These are phyloP conservation scores for Xerophyta viscosa DNA, from an alignment of 106 monocot species.

Conservation along the genomic window DNA sequence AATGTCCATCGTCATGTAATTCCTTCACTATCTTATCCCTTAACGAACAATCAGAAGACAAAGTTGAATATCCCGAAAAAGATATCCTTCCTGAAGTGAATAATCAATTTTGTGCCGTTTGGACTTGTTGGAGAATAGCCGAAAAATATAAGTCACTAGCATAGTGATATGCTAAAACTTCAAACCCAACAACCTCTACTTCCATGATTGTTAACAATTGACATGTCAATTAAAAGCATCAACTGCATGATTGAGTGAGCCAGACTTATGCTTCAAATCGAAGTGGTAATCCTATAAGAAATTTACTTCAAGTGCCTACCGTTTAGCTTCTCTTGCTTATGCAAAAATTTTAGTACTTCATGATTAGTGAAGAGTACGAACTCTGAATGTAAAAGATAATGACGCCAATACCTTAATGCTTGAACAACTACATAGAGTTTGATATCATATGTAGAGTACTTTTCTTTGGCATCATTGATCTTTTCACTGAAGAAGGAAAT, in stretches of 20 bases:
- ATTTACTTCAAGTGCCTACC: not conserved
- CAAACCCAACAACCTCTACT: too few relatives aligned
- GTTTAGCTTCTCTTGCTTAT: not conserved
- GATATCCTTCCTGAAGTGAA: too few relatives aligned
- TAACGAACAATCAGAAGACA: too few relatives aligned
- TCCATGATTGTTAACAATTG: too few relatives aligned
- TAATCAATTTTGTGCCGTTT: too few relatives aligned
- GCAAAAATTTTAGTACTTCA: conserved; percentile 2
- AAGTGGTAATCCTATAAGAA: not conserved
- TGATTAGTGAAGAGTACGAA: conserved; percentile 10
- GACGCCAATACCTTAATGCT: conserved; percentile 1
- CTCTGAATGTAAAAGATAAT: conserved; percentile 1
- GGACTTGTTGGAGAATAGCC: too few relatives aligned
- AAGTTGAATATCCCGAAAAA: too few relatives aligned
- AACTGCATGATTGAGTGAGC: not conserved
- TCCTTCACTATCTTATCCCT: too few relatives aligned
- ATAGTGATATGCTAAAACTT: too few relatives aligned
- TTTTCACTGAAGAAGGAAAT: conserved; percentile 6
- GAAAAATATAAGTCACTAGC: too few relatives aligned
- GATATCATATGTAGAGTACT: not conserved
- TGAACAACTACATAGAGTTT: not conserved
- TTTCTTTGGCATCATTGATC: not conserved
- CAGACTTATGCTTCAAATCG: conserved; percentile 1
- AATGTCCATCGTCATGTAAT: too few relatives aligned
- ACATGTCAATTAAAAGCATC: not conserved